A percentile compares a stretch with the other conserved stretches of the same genome.
Evolutionary conservation across 345 rosid species (phyloP).

Genomic region (Populus tremula): DNA sequence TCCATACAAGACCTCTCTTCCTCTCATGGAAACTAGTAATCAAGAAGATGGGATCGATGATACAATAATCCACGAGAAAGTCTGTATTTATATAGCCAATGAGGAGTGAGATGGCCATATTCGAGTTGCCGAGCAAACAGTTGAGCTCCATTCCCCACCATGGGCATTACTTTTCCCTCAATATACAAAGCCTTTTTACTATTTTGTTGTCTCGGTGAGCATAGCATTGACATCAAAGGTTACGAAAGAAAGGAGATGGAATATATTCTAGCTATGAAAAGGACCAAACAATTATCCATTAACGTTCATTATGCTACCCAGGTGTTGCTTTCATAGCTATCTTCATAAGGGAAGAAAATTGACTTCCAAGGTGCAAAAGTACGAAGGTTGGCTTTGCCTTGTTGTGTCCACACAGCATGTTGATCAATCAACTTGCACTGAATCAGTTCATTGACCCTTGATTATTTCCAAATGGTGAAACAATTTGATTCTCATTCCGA

Average conservation of each 20-base stretch:
- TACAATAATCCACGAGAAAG: neutral
- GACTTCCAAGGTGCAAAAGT: neutral
- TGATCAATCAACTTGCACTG: constrained; percentile 14
- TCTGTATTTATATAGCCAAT: constrained; percentile 24
- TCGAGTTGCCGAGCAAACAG: neutral
- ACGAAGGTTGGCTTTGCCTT: too few relatives aligned
- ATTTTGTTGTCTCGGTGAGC: neutral
- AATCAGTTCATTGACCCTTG: constrained; percentile 18
- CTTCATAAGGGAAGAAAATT: neutral
- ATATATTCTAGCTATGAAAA: constrained; percentile 15
- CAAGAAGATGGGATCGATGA: neutral
- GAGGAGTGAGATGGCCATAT: neutral
- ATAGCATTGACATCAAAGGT: neutral
- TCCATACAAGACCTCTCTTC: constrained; percentile 51
- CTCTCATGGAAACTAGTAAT: neutral
- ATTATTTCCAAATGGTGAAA: neutral
- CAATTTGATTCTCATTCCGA: neutral
- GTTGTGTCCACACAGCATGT: neutral
- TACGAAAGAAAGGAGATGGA: neutral
- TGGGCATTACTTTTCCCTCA: too few relatives aligned
- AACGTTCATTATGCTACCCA: neutral
- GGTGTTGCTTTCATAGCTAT: constrained; percentile 10
- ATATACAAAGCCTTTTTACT: neutral
- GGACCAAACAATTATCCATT: constrained; percentile 17
- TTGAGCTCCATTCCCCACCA: neutral